phyloP scores from a whole-genome alignment of 2,329 filamentous ascomycete genomes.

The Tolypocladium guangdongense region DNA sequence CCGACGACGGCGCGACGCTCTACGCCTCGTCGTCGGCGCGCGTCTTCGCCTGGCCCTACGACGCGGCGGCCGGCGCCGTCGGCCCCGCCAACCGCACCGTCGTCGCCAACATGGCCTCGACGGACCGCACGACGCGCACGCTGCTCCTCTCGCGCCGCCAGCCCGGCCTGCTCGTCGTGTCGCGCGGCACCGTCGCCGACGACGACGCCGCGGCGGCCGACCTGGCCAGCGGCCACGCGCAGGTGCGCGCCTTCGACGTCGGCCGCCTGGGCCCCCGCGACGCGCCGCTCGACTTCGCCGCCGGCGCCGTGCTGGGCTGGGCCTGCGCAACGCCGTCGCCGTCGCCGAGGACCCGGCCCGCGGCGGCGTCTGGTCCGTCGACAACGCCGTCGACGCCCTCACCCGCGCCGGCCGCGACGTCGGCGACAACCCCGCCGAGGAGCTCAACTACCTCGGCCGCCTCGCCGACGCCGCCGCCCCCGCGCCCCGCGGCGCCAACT shows the following conservation, averaged over 20 bases:
- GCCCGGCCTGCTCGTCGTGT: constrained; percentile 50
- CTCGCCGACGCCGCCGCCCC: constrained; percentile 25
- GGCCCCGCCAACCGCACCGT: constrained; percentile 34
- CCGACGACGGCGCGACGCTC: constrained; percentile 38
- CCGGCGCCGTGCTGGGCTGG: constrained; percentile 48
- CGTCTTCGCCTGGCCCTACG: constrained; percentile 57
- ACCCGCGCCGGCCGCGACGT: constrained; percentile 47
- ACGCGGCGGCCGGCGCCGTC: constrained; percentile 38
- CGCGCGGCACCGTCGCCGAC: constrained; percentile 52
- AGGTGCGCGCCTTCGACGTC: constrained; percentile 50
- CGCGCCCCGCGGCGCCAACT: constrained; percentile 37
- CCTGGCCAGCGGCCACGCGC: constrained; percentile 46
- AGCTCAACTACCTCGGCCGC: constrained; percentile 61
- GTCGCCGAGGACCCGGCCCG: constrained; percentile 49
- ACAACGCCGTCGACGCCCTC: constrained; percentile 61
- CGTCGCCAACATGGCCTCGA: constrained; percentile 50
- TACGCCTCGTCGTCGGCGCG: constrained; percentile 46
- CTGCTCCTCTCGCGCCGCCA: constrained; percentile 47
- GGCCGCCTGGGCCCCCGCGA: constrained; percentile 14
- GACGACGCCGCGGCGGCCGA: constrained; percentile 44
- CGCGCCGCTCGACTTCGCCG: constrained; percentile 31
- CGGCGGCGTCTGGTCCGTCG: constrained; percentile 48
- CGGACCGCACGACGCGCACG: constrained; percentile 56
- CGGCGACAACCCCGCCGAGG: constrained; percentile 59
- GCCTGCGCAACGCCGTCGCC: constrained; percentile 62